Conservation (phyloP, 768 basidiomycete genomes). For the Russula sp. region DNA sequence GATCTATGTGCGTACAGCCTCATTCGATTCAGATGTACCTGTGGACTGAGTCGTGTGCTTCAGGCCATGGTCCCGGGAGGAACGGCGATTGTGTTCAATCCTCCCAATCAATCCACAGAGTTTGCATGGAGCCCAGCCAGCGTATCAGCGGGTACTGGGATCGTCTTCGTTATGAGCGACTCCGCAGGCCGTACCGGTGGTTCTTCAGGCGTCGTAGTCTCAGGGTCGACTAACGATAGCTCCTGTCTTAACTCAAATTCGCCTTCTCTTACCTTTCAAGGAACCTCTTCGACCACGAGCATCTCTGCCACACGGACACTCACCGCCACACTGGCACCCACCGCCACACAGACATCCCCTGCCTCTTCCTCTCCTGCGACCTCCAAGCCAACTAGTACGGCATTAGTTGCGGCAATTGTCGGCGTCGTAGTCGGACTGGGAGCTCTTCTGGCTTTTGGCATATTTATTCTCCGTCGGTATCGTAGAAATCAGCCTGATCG, state of each 20-base stretch:
- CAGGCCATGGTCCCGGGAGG: slow-evolving; percentile 65
- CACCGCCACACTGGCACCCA: not conserved
- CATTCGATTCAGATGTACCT: slow-evolving; percentile 1
- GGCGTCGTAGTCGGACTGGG: not conserved
- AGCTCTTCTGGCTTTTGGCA: not conserved
- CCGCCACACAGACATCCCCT: not conserved
- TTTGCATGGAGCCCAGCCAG: slow-evolving; percentile 50
- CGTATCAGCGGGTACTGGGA: slow-evolving; percentile 50
- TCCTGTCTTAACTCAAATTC: slow-evolving; percentile 50
- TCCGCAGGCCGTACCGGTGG: slow-evolving; percentile 50
- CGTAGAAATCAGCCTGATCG: not conserved
- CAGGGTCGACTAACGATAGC: slow-evolving; percentile 42
- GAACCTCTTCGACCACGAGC: not conserved
- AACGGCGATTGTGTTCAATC: slow-evolving; percentile 39
- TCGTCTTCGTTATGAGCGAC: slow-evolving; percentile 55
- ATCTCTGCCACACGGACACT: not conserved
- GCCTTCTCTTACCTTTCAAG: slow-evolving; percentile 43
- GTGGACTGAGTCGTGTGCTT: slow-evolving; percentile 5
- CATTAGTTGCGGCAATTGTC: not conserved
- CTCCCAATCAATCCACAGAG: slow-evolving; percentile 35
- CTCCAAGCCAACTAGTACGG: not conserved
- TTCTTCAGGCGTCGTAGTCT: slow-evolving; percentile 45
- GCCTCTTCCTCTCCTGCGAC: not conserved
- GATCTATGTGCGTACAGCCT: slow-evolving; percentile 39
- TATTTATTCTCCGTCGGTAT: not conserved